Percentiles rank a stretch among this genome's conserved stretches.
Conservation (phyloP, 805 yeast genomes). For the Candida koratica region DNA sequence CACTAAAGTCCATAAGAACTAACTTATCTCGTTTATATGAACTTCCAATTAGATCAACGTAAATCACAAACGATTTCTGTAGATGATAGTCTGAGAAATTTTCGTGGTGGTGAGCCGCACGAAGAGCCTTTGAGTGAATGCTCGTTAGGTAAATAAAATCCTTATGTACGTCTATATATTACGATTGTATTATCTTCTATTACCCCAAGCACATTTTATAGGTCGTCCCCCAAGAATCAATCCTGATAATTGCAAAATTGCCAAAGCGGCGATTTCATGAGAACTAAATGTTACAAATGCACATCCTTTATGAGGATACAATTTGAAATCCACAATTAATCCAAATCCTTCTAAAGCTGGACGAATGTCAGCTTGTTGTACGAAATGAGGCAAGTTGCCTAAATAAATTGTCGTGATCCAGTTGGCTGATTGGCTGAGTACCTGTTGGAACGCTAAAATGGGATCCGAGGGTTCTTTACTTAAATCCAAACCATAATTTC, state of each 20-base stretch:
- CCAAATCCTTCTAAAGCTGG: slow-evolving; percentile 79
- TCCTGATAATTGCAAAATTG: slow-evolving; percentile 75
- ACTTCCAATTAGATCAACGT: not conserved
- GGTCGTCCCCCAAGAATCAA: slow-evolving; percentile 71
- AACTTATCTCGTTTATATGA: no score
- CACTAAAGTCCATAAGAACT: slow-evolving; percentile 5
- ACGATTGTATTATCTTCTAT: slow-evolving; percentile 17
- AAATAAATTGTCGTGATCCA: slow-evolving; percentile 85
- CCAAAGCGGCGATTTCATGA: slow-evolving; percentile 85
- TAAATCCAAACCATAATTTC: not conserved
- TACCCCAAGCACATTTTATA: slow-evolving; percentile 86
- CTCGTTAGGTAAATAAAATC: not conserved
- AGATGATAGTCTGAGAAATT: slow-evolving; percentile 3
- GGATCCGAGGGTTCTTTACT: not conserved
- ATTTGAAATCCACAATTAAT: slow-evolving; percentile 72
- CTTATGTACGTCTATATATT: no score
- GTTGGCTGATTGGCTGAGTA: slow-evolving; percentile 72
- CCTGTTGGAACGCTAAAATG: slow-evolving; percentile 44
- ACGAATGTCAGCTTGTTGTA: slow-evolving; percentile 67
- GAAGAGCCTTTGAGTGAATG: not conserved
- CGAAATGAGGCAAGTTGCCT: slow-evolving; percentile 78
- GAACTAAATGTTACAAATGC: slow-evolving; percentile 85
- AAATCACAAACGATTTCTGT: not conserved
- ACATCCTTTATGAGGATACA: slow-evolving; percentile 78
- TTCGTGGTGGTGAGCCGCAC: slow-evolving; percentile 1